phyloP scores from a whole-genome alignment of 441 rosid species.

The Macaranga tanarius region DNA sequence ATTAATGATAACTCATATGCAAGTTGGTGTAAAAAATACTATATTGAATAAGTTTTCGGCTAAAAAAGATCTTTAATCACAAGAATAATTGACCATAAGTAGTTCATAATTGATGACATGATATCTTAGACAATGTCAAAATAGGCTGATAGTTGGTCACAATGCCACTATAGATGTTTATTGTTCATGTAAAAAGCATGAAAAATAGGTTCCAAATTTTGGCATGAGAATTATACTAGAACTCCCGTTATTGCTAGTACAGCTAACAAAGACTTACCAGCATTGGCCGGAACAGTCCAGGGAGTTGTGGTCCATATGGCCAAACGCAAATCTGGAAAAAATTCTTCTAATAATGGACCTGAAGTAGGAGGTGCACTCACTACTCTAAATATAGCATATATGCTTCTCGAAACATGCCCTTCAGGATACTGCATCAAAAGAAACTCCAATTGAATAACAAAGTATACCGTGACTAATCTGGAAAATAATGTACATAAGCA shows the following conservation, averaged over 20 bases:
- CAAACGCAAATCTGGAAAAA: constrained; percentile 71
- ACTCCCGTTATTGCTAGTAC: background rate
- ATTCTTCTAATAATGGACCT: constrained; percentile 52
- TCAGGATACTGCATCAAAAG: constrained; percentile 80
- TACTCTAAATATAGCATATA: constrained; percentile 72
- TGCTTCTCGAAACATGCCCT: constrained; percentile 92
- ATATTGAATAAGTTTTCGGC: background rate
- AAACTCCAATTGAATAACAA: background rate
- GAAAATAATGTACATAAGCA: constrained; percentile 17
- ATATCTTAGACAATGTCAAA: background rate
- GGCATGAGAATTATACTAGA: constrained; percentile 2
- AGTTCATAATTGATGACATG: background rate
- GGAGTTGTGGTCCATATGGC: constrained; percentile 99
- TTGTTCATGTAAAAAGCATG: background rate
- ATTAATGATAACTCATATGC: background rate
- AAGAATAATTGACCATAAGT: background rate
- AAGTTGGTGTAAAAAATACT: background rate
- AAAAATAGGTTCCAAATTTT: background rate
- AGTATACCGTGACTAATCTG: constrained; percentile 13
- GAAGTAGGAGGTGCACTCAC: constrained; percentile 46
- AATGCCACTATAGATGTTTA: background rate
- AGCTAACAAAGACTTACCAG: constrained; percentile 48
- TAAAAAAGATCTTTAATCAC: background rate
- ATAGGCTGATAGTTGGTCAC: background rate
- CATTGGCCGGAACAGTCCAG: constrained; percentile 97